These are phyloP conservation scores for Populus alba DNA, from an alignment of 345 rosid genomes.

Conservation along the genomic window DNA sequence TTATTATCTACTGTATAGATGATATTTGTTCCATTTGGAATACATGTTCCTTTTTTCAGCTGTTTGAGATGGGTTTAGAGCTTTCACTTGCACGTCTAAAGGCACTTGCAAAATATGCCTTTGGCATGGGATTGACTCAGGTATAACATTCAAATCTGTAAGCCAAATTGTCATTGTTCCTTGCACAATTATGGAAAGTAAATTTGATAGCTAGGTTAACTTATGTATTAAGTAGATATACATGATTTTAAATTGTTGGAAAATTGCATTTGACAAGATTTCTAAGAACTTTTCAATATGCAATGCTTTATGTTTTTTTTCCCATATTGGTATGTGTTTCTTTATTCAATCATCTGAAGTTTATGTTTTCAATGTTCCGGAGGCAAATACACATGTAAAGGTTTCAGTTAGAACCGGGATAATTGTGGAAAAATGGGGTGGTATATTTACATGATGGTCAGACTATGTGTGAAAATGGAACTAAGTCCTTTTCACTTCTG, in stretches of 20 bases:
- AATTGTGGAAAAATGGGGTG: not conserved
- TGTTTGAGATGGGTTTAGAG: slow-evolving; percentile 98
- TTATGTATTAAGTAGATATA: too few relatives aligned
- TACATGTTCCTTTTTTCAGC: slow-evolving; percentile 48
- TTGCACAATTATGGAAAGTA: not conserved
- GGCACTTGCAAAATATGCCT: slow-evolving; percentile 94
- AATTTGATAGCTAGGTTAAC: too few relatives aligned
- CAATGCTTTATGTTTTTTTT: not conserved
- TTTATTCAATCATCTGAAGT: too few relatives aligned
- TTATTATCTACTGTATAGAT: not conserved
- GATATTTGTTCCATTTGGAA: slow-evolving; percentile 12
- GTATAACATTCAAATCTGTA: slow-evolving; percentile 34
- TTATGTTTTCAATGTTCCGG: not conserved
- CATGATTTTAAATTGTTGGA: too few relatives aligned
- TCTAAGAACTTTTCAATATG: too few relatives aligned
- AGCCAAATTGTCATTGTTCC: not conserved
- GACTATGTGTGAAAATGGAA: not conserved
- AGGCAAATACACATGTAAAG: not conserved
- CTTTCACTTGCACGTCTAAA: slow-evolving; percentile 93
- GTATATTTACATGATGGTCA: not conserved
- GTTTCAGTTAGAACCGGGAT: not conserved
- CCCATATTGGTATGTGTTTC: not conserved
- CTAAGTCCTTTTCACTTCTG: too few relatives aligned
- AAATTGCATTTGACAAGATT: too few relatives aligned
- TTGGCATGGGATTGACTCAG: slow-evolving; percentile 98